Evolutionary conservation across 1,284 basidiomycete genomes (phyloP).

Genomic region (Lentinus polychrous): DNA sequence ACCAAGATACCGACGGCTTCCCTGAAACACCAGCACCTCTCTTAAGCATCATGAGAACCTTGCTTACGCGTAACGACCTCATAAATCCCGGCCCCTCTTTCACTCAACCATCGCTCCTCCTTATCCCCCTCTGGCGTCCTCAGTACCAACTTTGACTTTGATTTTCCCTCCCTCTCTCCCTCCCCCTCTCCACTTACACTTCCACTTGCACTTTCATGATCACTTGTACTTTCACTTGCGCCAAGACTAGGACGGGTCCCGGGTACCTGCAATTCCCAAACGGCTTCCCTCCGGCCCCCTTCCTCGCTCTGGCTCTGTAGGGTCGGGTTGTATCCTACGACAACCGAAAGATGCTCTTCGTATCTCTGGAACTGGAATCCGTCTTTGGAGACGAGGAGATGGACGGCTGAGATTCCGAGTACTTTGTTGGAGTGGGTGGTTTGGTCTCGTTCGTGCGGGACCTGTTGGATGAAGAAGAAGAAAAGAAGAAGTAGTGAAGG

Average conservation of each 20-base stretch:
- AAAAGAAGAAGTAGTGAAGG: no score
- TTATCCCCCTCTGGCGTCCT: neutral
- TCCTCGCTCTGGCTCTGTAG: neutral
- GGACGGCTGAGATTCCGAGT: conserved; percentile 1
- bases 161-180: neutral
- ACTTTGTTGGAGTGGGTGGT: conserved; percentile 1
- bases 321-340: neutral
- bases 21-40: no score
- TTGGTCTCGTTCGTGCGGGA: conserved; percentile 2
- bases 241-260: no score
- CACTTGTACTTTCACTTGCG: no score
- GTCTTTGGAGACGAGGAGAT: neutral
- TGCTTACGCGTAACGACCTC: neutral
- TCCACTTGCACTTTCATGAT: no score
- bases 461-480: conserved; percentile 2
- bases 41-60: no score
- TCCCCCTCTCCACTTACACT: neutral
- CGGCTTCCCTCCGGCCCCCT: no score
- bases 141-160: neutral
- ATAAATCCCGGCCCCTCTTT: conserved; percentile 2
- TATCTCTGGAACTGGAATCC: no score
- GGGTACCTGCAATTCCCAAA: no score
- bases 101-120: conserved; percentile 1
- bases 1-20: no score
- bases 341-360: neutral